A percentile compares a stretch with the other conserved stretches of the same genome.
These are phyloP conservation scores for Phytopythium litorale DNA, from an alignment of 352 stramenopile species.

Conservation along the genomic window DNA sequence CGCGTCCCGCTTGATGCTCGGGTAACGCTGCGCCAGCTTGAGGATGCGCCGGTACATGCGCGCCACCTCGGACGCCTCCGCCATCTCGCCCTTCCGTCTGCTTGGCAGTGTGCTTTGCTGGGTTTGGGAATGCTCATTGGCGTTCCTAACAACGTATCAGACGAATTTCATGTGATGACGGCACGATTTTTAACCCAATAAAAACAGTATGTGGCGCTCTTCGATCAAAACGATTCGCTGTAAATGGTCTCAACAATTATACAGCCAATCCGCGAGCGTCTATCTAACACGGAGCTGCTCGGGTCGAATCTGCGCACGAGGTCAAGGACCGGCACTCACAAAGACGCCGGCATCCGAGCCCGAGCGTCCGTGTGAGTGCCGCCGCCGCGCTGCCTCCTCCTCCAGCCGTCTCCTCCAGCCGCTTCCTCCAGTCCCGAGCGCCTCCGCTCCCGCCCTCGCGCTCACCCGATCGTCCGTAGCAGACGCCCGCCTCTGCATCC, in stretches of 20 bases:
- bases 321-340: constrained; percentile 10
- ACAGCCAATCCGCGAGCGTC: background rate
- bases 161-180: background rate
- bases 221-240: background rate
- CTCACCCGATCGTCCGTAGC: background rate
- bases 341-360: constrained; percentile 14
- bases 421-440: background rate
- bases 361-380: constrained; percentile 11
- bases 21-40: constrained; percentile 79
- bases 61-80: constrained; percentile 51
- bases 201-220: background rate
- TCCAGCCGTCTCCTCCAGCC: background rate
- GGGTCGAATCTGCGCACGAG: background rate
- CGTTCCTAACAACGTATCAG: background rate
- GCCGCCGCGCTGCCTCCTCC: background rate
- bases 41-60: constrained; percentile 81
- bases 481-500: background rate
- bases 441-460: background rate
- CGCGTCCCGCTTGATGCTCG: constrained; percentile 80
- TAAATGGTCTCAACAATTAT: background rate
- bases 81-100: constrained; percentile 15
- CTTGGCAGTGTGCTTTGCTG: background rate
- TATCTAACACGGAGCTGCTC: background rate
- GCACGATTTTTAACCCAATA: constrained; percentile 8
- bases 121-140: too few species aligned